phyloP scores from a whole-genome alignment of 2,329 filamentous ascomycete genomes.

The Trichoderma simmonsii region DNA sequence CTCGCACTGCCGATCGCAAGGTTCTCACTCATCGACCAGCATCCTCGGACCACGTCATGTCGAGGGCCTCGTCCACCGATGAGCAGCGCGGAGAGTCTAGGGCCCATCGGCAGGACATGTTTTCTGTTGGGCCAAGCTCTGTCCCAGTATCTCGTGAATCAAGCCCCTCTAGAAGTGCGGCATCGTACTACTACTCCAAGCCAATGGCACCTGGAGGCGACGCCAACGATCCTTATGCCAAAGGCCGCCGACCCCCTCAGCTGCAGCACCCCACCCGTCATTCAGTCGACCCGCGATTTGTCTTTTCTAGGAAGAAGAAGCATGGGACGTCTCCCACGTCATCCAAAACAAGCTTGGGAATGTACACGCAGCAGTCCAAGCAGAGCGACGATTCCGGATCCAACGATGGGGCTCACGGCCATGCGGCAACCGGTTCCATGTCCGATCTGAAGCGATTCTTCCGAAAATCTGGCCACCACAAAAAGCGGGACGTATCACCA shows the following conservation, averaged over 20 bases:
- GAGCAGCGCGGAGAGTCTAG: slow-evolving; percentile 32
- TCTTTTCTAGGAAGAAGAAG: slow-evolving; percentile 75
- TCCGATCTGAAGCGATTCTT: slow-evolving; percentile 96
- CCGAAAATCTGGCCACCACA: slow-evolving; percentile 72
- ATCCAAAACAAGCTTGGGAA: slow-evolving; percentile 48
- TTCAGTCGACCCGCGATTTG: slow-evolving; percentile 73
- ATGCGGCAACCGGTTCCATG: slow-evolving; percentile 71
- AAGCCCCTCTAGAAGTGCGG: slow-evolving; percentile 62
- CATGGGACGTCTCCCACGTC: slow-evolving; percentile 49
- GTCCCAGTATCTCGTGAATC: slow-evolving; percentile 58
- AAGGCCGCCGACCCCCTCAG: slow-evolving; percentile 71
- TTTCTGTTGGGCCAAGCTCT: slow-evolving; percentile 51
- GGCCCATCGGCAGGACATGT: slow-evolving; percentile 54
- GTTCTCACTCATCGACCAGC: slow-evolving; percentile 41
- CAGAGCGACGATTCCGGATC: slow-evolving; percentile 13
- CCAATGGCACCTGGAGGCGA: slow-evolving; percentile 78
- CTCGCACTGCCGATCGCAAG: slow-evolving; percentile 39
- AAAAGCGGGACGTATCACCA: slow-evolving; percentile 65
- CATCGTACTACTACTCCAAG: slow-evolving; percentile 64
- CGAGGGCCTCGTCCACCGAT: slow-evolving; percentile 41
- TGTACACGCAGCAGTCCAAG: slow-evolving; percentile 28
- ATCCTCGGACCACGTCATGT: slow-evolving; percentile 42
- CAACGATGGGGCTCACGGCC: slow-evolving; percentile 22
- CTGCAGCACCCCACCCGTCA: slow-evolving; percentile 59
- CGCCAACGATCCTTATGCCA: slow-evolving; percentile 81